Evolutionary conservation across 2,329 filamentous ascomycete species (phyloP).

Genomic region (Lasiodiplodia sp.): DNA sequence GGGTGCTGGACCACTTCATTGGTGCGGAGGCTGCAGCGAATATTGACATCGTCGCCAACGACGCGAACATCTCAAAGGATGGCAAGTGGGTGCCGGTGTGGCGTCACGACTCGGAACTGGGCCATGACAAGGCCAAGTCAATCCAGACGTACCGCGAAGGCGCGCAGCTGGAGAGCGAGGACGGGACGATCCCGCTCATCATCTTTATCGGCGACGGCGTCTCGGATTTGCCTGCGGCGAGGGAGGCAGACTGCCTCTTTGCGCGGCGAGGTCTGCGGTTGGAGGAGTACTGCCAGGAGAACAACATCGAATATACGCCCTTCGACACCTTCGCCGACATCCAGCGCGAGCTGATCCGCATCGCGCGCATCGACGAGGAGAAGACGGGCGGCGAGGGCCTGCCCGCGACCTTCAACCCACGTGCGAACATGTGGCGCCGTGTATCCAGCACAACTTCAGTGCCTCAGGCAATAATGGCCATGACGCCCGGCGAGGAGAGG

Average conservation of each 20-base stretch:
- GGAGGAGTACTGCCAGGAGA: slow-evolving; percentile 71
- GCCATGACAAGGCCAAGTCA: slow-evolving; percentile 72
- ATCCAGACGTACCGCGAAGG: slow-evolving; percentile 66
- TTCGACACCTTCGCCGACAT: slow-evolving; percentile 74
- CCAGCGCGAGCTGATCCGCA: slow-evolving; percentile 64
- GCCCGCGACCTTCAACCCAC: slow-evolving; percentile 69
- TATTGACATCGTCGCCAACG: slow-evolving; percentile 74
- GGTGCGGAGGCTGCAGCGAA: slow-evolving; percentile 65
- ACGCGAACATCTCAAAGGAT: slow-evolving; percentile 65
- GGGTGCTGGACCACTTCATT: slow-evolving; percentile 69
- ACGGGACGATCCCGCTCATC: slow-evolving; percentile 70
- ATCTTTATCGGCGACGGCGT: slow-evolving; percentile 76
- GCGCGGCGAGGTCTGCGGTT: slow-evolving; percentile 69
- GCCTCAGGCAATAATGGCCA: slow-evolving; percentile 52
- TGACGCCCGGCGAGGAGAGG: slow-evolving; percentile 66
- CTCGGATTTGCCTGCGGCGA: slow-evolving; percentile 70
- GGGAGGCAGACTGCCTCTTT: slow-evolving; percentile 72
- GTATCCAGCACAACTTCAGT: slow-evolving; percentile 65
- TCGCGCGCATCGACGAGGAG: slow-evolving; percentile 66
- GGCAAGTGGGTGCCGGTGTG: slow-evolving; percentile 71
- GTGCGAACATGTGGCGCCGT: slow-evolving; percentile 72
- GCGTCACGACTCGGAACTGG: slow-evolving; percentile 69
- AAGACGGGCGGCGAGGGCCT: slow-evolving; percentile 67
- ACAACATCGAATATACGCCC: slow-evolving; percentile 65
- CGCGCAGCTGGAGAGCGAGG: slow-evolving; percentile 62